Evolutionary conservation across 805 yeast genomes (phyloP).

Genomic region (Lachancea mirantina): DNA sequence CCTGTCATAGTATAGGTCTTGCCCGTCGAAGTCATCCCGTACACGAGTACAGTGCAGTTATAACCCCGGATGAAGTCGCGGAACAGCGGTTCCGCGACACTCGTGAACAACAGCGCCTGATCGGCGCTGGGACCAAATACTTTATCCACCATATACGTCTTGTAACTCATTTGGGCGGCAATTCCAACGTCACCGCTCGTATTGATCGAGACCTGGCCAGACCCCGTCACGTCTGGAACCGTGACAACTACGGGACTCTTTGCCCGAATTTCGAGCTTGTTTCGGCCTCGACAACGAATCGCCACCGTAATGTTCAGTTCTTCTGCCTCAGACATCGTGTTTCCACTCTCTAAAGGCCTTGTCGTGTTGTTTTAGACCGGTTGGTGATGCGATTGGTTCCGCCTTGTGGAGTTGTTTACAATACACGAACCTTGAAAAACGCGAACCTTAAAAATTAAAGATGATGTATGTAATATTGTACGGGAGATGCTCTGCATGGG

Average conservation of each 20-base stretch:
- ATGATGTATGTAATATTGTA: too few species aligned
- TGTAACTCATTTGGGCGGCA: conserved; percentile 38
- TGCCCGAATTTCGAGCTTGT: conserved; percentile 47
- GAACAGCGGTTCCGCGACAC: conserved; percentile 56
- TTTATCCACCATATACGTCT: conserved; percentile 66
- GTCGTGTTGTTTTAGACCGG: too few species aligned
- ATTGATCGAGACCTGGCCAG: conserved; percentile 42
- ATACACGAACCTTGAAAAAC: too few species aligned
- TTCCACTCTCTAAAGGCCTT: too few species aligned
- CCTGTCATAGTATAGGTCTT: conserved; percentile 81
- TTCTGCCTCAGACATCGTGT: conserved; percentile 7
- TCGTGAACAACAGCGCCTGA: conserved; percentile 58
- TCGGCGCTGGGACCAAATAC: conserved; percentile 80
- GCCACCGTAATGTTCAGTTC: conserved; percentile 52
- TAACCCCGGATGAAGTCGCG: conserved; percentile 67
- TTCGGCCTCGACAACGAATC: conserved; percentile 59
- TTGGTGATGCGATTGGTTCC: too few species aligned
- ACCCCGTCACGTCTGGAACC: conserved; percentile 39
- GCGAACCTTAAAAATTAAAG: too few species aligned
- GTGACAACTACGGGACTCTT: conserved; percentile 57
- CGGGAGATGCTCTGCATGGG: too few species aligned
- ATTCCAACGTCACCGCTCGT: conserved; percentile 36
- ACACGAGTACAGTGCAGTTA: conserved; percentile 77
- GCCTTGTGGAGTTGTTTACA: too few species aligned
- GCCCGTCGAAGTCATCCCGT: conserved; percentile 92